Evolutionary conservation across 768 basidiomycete species (phyloP).

Genomic region (Cystoderma amianthinum): DNA sequence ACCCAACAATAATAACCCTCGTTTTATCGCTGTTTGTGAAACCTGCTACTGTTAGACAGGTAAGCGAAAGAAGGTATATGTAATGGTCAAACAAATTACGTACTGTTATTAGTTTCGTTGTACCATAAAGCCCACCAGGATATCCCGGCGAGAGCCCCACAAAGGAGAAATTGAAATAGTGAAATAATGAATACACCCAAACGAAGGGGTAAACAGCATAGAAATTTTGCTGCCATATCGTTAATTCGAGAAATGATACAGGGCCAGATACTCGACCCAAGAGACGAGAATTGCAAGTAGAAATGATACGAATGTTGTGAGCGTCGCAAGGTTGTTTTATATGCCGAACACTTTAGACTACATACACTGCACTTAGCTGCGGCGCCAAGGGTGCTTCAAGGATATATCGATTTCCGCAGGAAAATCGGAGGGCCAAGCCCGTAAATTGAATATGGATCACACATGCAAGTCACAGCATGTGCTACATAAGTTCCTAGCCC

Average conservation of each 20-base stretch:
- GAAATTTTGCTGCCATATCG: slow-evolving; percentile 31
- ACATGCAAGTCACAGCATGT: too few relatives aligned
- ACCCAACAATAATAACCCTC: slow-evolving; percentile 21
- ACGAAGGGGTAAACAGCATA: slow-evolving; percentile 36
- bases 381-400: too few relatives aligned
- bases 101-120: slow-evolving; percentile 13
- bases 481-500: too few relatives aligned
- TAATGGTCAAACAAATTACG: slow-evolving; percentile 1
- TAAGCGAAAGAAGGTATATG: background rate
- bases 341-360: too few relatives aligned
- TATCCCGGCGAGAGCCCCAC: slow-evolving; percentile 20
- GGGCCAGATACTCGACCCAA: background rate
- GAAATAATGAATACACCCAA: slow-evolving; percentile 33
- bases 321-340: too few relatives aligned
- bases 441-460: too few relatives aligned
- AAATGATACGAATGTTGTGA: too few relatives aligned
- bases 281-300: background rate
- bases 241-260: background rate
- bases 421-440: too few relatives aligned
- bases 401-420: too few relatives aligned
- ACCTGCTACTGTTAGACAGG: slow-evolving; percentile 12
- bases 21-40: slow-evolving; percentile 19
- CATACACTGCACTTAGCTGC: too few relatives aligned
- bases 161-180: slow-evolving; percentile 29
- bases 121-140: slow-evolving; percentile 22